Evolutionary conservation across 441 rosid genomes (phyloP).

Genomic region (Theobroma grandiflorum): DNA sequence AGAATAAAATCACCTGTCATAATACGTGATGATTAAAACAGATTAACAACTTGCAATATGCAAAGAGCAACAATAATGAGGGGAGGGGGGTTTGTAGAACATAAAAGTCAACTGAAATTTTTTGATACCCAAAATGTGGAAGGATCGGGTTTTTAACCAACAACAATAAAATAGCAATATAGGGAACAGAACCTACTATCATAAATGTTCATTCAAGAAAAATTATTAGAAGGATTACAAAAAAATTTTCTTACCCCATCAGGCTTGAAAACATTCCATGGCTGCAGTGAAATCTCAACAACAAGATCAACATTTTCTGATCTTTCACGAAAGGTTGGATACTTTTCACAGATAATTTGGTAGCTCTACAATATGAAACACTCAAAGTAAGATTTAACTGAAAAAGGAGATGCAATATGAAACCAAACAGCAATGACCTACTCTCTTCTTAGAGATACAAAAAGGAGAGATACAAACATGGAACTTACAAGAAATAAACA

Average conservation of each 20-base stretch:
- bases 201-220: slow-evolving; percentile 5
- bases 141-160: neutral
- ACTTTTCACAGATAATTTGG: slow-evolving; percentile 80
- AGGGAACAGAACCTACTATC: neutral
- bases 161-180: neutral
- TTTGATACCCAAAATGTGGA: neutral
- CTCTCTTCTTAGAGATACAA: slow-evolving; percentile 11
- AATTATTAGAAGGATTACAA: slow-evolving; percentile 7
- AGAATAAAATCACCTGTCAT: slow-evolving; percentile 88
- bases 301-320: slow-evolving; percentile 96
- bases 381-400: slow-evolving; percentile 24
- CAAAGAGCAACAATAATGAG: slow-evolving; percentile 18
- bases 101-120: neutral
- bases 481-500: slow-evolving; percentile 5
- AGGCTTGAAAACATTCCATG: slow-evolving; percentile 95
- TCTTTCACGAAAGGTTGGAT: slow-evolving; percentile 92
- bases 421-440: slow-evolving; percentile 3
- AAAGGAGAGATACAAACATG: neutral
- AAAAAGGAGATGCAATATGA: slow-evolving; percentile 10
- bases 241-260: slow-evolving; percentile 73
- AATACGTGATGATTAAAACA: slow-evolving; percentile 15
- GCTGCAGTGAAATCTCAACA: slow-evolving; percentile 91
- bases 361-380: slow-evolving; percentile 66
- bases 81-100: neutral
- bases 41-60: slow-evolving; percentile 7